phyloP scores from a whole-genome alignment of 129 eudicot species.

The Lactuca sativa region DNA sequence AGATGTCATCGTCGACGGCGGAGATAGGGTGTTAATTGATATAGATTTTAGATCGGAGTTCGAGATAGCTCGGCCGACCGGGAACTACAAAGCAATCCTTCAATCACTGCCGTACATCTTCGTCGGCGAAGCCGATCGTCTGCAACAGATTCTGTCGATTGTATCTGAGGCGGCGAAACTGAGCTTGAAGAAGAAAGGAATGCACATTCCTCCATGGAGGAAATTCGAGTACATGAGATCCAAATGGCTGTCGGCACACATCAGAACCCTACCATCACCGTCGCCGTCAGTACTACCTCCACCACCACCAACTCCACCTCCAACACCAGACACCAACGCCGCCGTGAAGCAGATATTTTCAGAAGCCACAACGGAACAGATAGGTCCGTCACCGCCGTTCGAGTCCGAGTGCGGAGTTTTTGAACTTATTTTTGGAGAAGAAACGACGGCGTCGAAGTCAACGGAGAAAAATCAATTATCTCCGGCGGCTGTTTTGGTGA shows the following conservation, averaged over 20 bases:
- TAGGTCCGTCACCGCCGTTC: slow-evolving; percentile 7
- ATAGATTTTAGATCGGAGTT: slow-evolving; percentile 87
- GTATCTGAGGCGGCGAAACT: slow-evolving; percentile 65
- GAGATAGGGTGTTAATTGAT: slow-evolving; percentile 67
- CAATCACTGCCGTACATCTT: slow-evolving; percentile 62
- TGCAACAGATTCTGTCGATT: slow-evolving; percentile 54
- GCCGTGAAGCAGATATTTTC: slow-evolving; percentile 15
- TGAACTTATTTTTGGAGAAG: slow-evolving; percentile 52
- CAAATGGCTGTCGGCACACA: slow-evolving; percentile 73
- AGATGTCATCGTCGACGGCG: slow-evolving; percentile 52
- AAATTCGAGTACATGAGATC: slow-evolving; percentile 74
- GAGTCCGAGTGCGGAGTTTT: slow-evolving; percentile 40
- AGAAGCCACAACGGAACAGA: not conserved
- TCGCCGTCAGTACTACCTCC: not conserved
- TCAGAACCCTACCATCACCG: slow-evolving; percentile 30
- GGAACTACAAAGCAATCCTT: slow-evolving; percentile 57
- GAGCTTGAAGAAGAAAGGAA: slow-evolving; percentile 79
- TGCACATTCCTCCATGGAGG: slow-evolving; percentile 88
- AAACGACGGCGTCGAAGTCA: slow-evolving; percentile 10
- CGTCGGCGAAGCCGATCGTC: slow-evolving; percentile 76
- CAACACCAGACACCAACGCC: slow-evolving; percentile 21
- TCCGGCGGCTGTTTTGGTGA: not conserved
- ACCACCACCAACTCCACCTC: slow-evolving; percentile 36
- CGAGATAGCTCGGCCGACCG: slow-evolving; percentile 82
- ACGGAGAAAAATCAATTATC: not conserved